A percentile compares a stretch with the other conserved stretches of the same genome.
Evolutionary conservation across 352 stramenopile species (phyloP).

Genomic region (Halophytophthora polymorphica): DNA sequence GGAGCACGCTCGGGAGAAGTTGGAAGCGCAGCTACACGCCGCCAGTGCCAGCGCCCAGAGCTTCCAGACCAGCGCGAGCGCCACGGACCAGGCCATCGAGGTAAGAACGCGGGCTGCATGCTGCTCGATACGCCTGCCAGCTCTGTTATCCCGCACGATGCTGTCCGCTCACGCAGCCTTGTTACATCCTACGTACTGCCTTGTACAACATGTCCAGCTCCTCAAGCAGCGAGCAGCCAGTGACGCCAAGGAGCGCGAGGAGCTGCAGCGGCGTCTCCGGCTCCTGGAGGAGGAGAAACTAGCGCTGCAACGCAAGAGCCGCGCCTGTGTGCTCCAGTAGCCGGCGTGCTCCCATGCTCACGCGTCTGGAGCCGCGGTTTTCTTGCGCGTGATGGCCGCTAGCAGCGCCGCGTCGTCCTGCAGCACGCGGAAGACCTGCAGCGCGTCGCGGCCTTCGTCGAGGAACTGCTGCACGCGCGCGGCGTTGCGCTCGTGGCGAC

Average conservation of each 20-base stretch:
- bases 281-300: slow-evolving; percentile 58
- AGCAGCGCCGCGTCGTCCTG: slow-evolving; percentile 42
- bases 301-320: slow-evolving; percentile 53
- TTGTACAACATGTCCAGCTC: slow-evolving; percentile 20
- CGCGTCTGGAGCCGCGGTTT: slow-evolving; percentile 6
- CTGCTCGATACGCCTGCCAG: too few species aligned
- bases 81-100: slow-evolving; percentile 53
- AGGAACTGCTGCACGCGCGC: slow-evolving; percentile 39
- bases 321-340: slow-evolving; percentile 51
- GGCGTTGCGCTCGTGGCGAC: slow-evolving; percentile 42
- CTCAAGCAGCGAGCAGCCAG: slow-evolving; percentile 38
- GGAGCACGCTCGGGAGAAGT: slow-evolving; percentile 15
- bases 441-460: slow-evolving; percentile 47
- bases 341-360: neutral
- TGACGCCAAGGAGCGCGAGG: slow-evolving; percentile 53
- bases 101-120: slow-evolving; percentile 12
- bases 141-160: too few species aligned
- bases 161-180: too few species aligned
- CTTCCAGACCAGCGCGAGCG: slow-evolving; percentile 31
- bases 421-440: slow-evolving; percentile 60
- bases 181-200: neutral
- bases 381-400: slow-evolving; percentile 57
- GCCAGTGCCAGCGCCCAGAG: slow-evolving; percentile 26
- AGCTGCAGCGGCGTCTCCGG: slow-evolving; percentile 46
- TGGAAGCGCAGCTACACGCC: slow-evolving; percentile 32